Evolutionary conservation across 352 stramenopile genomes (phyloP), one percentile per base, ranked within the genome.

Genomic region (Phytopythium vexans): DNA sequence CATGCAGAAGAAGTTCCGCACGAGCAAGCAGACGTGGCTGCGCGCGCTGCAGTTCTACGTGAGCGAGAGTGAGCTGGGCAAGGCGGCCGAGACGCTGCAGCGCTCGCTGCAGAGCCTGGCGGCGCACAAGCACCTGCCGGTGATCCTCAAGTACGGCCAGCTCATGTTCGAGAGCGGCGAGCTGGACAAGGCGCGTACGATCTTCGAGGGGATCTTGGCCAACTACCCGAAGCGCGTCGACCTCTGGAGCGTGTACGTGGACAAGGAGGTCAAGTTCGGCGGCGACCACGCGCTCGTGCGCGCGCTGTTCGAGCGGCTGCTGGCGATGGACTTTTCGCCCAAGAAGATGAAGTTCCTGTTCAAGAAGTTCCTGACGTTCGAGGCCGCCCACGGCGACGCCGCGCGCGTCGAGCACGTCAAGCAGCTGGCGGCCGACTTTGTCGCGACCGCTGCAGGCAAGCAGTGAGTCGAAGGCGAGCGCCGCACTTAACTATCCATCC

Each of bases 261-360:
- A 99, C 70, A 98, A 98, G 73, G 96, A 99, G 77, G 86, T 98
- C 54, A 98, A 98, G 74, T 94, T 86, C 43, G 81, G 92, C 43
- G 68, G 72, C 54, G 85, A 92, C 36, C 34, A 10, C 12, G 75
- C 71, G 1, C 69, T 86, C n/a, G 94, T 96, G 46, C 82, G 96
- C 36, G 66, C 74, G 21, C 75, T 98, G 44, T 97, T 98, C 46
- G 82, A 96, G 55, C 90, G 87, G 10, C 70, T 97, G n/a, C 54
- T 97, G 14, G 84, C 86, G 15, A 94, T 98, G 77, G 95, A 98
- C 34, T 97, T 98, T 43, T 96, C 81, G 7, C 84, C 97, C 56
- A 98, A 98, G 68, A 97, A 98, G 84, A 98, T 99, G 94, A 98
- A 98, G 74, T 97, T 94, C 58, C 62, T 98, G 55, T 99, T 99